phyloP scores from a whole-genome alignment of 2,329 filamentous ascomycete genomes.

The Verticillium longisporum region DNA sequence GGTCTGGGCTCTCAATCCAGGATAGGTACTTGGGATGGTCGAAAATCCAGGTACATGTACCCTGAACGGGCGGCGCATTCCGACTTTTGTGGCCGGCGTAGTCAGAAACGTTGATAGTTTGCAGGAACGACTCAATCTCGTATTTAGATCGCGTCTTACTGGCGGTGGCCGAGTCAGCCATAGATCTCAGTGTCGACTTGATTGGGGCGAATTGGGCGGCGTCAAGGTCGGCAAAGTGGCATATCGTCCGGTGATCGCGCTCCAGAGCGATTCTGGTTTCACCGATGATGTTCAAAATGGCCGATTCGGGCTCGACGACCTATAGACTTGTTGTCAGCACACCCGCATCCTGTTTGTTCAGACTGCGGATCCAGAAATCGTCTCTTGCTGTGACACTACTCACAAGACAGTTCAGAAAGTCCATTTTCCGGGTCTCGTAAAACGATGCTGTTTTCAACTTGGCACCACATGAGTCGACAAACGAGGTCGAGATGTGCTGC shows the following conservation, averaged over 20 bases:
- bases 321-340: neutral
- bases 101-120: slow-evolving; percentile 2
- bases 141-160: neutral
- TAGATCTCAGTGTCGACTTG: neutral
- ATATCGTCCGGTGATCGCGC: slow-evolving; percentile 8
- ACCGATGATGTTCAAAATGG: slow-evolving; percentile 1
- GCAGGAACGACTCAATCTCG: slow-evolving; percentile 2
- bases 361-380: neutral
- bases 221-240: slow-evolving; percentile 5
- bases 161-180: neutral
- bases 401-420: neutral
- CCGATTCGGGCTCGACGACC: slow-evolving; percentile 8
- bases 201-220: neutral
- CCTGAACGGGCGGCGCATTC: slow-evolving; percentile 8
- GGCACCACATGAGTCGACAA: neutral
- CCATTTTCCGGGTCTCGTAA: slow-evolving; percentile 17
- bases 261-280: slow-evolving; percentile 5
- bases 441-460: slow-evolving; percentile 16
- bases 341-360: neutral
- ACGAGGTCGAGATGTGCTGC: neutral
- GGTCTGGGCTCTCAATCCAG: slow-evolving; percentile 1
- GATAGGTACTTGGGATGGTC: slow-evolving; percentile 3
- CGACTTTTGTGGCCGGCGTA: slow-evolving; percentile 6
- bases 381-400: neutral
- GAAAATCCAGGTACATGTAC: slow-evolving; percentile 11